phyloP scores from a whole-genome alignment of 352 stramenopile genomes.

The Phytophthora litchii region DNA sequence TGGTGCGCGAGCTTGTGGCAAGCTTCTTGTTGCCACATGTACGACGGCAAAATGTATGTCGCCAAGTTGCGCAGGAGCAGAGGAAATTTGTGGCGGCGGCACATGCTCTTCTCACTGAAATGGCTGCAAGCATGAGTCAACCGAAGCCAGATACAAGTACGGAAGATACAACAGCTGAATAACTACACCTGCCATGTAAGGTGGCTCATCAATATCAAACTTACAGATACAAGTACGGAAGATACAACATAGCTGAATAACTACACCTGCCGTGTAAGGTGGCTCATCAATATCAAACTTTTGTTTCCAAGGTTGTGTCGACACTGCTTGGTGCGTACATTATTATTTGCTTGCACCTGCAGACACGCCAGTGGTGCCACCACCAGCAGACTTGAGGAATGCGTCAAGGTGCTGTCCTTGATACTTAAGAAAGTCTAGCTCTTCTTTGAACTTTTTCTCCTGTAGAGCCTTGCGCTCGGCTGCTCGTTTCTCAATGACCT shows the following conservation, averaged over 20 bases:
- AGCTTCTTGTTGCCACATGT: constrained; percentile 85
- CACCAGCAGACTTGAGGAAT: constrained; percentile 91
- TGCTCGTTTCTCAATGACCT: constrained; percentile 93
- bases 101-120: constrained; percentile 59
- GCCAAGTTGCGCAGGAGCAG: constrained; percentile 64
- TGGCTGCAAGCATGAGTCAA: constrained; percentile 31
- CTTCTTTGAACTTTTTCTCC: constrained; percentile 94
- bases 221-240: constrained; percentile 8
- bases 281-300: constrained; percentile 3
- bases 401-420: constrained; percentile 95
- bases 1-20: constrained; percentile 83
- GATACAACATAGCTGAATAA: constrained; percentile 3
- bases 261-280: not conserved
- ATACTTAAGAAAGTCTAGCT: constrained; percentile 96
- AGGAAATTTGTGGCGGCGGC: constrained; percentile 72
- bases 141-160: constrained; percentile 3
- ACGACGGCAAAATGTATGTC: constrained; percentile 62
- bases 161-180: constrained; percentile 11
- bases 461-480: constrained; percentile 88
- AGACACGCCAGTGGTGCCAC: constrained; percentile 40
- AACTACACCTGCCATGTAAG: not conserved
- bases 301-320: constrained; percentile 7
- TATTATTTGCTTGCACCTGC: constrained; percentile 17
- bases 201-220: constrained; percentile 1
- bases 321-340: constrained; percentile 1